Conservation (phyloP, 129 eudicot species). For the Escallonia rubra region DNA sequence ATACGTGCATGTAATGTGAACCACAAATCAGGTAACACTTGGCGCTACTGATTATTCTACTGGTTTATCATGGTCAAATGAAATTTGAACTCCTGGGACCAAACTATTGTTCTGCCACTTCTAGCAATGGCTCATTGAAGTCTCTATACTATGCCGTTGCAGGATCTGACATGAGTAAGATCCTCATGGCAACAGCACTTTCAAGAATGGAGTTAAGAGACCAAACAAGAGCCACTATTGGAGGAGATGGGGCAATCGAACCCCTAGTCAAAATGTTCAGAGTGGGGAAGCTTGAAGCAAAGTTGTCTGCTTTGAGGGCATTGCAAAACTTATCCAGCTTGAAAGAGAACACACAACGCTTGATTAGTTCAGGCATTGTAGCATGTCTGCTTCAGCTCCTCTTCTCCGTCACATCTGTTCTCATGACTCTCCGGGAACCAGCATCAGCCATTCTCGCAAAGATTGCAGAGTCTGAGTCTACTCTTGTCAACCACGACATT, state of each 20-base stretch:
- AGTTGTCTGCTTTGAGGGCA: conserved; percentile 66
- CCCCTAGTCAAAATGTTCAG: conserved; percentile 83
- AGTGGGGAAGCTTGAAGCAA: conserved; percentile 84
- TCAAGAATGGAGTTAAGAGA: conserved; percentile 84
- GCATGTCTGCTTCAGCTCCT: conserved; percentile 79
- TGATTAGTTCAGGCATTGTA: conserved; percentile 64
- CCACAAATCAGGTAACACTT: no score
- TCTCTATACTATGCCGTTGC: conserved; percentile 5
- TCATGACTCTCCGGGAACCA: conserved; percentile 92
- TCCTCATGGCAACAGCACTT: conserved; percentile 82
- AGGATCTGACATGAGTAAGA: conserved; percentile 98
- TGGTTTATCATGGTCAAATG: not conserved
- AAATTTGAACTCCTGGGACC: not conserved
- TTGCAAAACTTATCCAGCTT: conserved; percentile 53
- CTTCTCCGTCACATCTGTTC: conserved; percentile 86
- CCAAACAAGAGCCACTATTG: conserved; percentile 61
- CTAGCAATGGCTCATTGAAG: not conserved
- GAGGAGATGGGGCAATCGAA: conserved; percentile 75
- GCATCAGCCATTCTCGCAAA: conserved; percentile 81
- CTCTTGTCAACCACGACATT: conserved; percentile 52
- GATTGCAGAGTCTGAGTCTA: conserved; percentile 56
- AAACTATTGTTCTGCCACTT: not conserved
- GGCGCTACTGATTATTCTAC: not conserved
- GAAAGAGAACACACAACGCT: conserved; percentile 42
- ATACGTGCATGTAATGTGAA: no score